phyloP scores from a whole-genome alignment of 192 early-diverging fungal species.

The Lobosporangium transversale region DNA sequence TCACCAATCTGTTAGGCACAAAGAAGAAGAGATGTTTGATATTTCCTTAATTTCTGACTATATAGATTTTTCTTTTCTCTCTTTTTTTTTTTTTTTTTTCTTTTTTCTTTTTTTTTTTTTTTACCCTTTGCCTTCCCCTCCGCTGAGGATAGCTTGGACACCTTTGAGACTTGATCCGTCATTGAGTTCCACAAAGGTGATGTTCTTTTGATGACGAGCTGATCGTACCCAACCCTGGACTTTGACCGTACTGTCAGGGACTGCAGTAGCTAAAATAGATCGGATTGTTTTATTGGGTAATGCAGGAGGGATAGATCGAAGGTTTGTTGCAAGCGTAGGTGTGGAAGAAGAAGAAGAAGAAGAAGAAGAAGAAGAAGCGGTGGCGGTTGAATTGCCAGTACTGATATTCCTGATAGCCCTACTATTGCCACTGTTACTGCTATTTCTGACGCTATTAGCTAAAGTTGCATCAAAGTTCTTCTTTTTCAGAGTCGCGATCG shows the following conservation, averaged over 20 bases:
- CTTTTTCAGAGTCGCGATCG: no score
- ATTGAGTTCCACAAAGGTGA: constrained; percentile 79
- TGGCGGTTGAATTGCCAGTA: no score
- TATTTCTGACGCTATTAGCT: no score
- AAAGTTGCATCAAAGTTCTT: no score
- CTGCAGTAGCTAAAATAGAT: constrained; percentile 32
- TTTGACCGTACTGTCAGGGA: constrained; percentile 51
- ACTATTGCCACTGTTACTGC: no score
- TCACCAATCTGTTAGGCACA: constrained; percentile 59
- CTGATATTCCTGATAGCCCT: no score
- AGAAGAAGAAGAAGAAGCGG: no score
- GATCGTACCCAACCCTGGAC: constrained; percentile 87
- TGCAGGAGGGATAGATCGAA: constrained; percentile 31
- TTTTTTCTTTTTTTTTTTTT: no score
- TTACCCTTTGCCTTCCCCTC: constrained; percentile 64
- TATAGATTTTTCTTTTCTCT: no score
- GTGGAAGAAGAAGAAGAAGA: background rate
- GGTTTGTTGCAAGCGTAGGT: background rate
- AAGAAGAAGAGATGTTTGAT: no score
- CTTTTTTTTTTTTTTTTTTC: no score
- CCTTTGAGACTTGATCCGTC: constrained; percentile 80
- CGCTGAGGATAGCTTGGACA: constrained; percentile 72
- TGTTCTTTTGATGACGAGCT: constrained; percentile 79
- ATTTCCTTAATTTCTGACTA: no score
- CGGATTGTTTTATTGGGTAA: constrained; percentile 51